These are phyloP conservation scores for Penicillium sp. DNA, from an alignment of 2,329 filamentous ascomycete genomes.

Conservation along the genomic window DNA sequence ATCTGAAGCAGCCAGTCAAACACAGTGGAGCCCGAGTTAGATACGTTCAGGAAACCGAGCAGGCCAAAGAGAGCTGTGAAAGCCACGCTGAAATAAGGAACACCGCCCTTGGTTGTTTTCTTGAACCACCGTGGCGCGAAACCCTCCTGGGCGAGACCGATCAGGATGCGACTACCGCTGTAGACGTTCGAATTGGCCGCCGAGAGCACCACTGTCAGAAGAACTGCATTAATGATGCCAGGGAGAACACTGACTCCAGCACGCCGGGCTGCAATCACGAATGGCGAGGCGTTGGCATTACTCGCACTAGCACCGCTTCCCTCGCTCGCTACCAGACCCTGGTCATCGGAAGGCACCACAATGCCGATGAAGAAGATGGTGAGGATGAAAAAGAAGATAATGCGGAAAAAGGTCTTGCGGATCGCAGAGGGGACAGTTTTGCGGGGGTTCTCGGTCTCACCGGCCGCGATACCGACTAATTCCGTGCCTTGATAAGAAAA, in stretches of 20 bases:
- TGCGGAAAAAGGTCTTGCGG: conserved; percentile 70
- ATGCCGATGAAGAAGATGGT: conserved; percentile 65
- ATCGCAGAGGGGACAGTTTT: conserved; percentile 70
- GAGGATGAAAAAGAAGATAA: conserved; percentile 56
- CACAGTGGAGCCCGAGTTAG: conserved; percentile 59
- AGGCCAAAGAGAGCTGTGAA: conserved; percentile 54
- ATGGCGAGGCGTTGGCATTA: conserved; percentile 36
- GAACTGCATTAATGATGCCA: conserved; percentile 40
- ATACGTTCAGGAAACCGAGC: conserved; percentile 67
- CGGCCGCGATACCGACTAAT: conserved; percentile 71
- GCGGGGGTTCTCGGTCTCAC: conserved; percentile 69
- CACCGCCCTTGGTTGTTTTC: conserved; percentile 41
- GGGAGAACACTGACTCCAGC: conserved; percentile 37
- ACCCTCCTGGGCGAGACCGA: conserved; percentile 56
- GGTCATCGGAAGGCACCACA: conserved; percentile 62
- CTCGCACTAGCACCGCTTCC: conserved; percentile 14
- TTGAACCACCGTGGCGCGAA: conserved; percentile 45
- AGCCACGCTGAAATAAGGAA: conserved; percentile 44
- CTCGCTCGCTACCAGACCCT: conserved; percentile 47
- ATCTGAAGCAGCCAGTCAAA: conserved; percentile 44
- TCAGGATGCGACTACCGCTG: conserved; percentile 62
- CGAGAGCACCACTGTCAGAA: conserved; percentile 43
- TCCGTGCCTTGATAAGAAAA: conserved; percentile 60
- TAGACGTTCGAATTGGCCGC: conserved; percentile 44
- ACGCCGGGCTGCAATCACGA: conserved; percentile 42